Base-by-base conservation (phyloP, 805 yeast genomes). In the Candida jianshihensis region DNA sequence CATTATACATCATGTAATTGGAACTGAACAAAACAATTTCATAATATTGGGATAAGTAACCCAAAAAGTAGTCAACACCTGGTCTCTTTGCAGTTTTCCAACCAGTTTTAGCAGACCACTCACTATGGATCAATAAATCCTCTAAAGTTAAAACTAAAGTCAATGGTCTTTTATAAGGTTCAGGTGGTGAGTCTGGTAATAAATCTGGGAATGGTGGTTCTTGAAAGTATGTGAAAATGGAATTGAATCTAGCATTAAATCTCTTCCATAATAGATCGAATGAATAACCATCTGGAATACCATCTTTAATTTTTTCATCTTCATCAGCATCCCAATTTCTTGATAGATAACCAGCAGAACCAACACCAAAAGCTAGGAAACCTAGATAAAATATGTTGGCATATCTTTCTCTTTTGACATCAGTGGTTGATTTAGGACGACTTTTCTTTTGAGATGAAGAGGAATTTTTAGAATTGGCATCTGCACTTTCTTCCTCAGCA, bases 41-140 rank as follows among this genome's bases (percentile, higher is more conserved):
- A 63, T 90, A 92, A 68, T 88, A 90, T 64, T 86, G 95, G 7
- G 96, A 84, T 50, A 92, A 68, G 63, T 92, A 92, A 20, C 95
- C 96, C 57, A 92, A 67, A 65, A 92, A 92, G 68, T 92, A 92
- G 61, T 94, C 98, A 42, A 87, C 79, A 44, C 98, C 99, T 24
- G 98, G 97, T 68, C 99, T 86, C 70, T 92, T 92, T 21, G 96
- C 97, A 13, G 97, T 90, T 66, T 92, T 81, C 99, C 99, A 92
- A 37, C 98, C 98, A 56, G 77, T 71, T 60, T 85, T 78, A 48
- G 86, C 76, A 39, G 85, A 75, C 98, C 98, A 92, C 44, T 82
- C 85, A 27, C 95, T 79, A 59, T 92, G 96, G 39, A 90, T 76
- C 55, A 92, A 71, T 41, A 92, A 66, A 54, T 92, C 98, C 51